Percentiles rank a stretch among this genome's conserved stretches.
Conservation (phyloP, 345 rosid genomes). For the Murraya koenigii region DNA sequence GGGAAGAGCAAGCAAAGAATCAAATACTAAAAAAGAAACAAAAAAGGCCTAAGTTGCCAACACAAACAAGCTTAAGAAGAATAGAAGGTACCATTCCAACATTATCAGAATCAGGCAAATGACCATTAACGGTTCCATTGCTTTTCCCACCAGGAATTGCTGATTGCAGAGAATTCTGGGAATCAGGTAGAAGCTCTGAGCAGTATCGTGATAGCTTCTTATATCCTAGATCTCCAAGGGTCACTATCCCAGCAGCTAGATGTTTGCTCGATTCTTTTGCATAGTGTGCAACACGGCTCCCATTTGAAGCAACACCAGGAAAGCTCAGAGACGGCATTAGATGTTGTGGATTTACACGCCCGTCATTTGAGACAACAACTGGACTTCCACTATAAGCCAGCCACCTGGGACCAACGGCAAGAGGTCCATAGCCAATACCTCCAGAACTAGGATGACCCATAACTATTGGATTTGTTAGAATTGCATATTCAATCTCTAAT, state of each 20-base stretch:
- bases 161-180: constrained; percentile 40
- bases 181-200: constrained; percentile 72
- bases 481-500: constrained; percentile 55
- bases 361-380: constrained; percentile 43
- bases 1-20: neutral
- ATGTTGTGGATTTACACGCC: constrained; percentile 64
- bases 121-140: constrained; percentile 51
- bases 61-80: constrained; percentile 14
- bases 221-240: constrained; percentile 82
- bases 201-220: constrained; percentile 66
- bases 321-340: constrained; percentile 50
- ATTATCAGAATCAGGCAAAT: constrained; percentile 58
- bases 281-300: constrained; percentile 62
- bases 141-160: constrained; percentile 55
- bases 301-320: constrained; percentile 48
- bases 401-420: constrained; percentile 96
- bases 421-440: constrained; percentile 85
- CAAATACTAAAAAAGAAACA: neutral
- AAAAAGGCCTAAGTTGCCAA: neutral
- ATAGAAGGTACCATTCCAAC: constrained; percentile 69
- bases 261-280: constrained; percentile 94
- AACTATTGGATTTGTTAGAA: constrained; percentile 63
- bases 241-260: constrained; percentile 82
- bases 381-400: constrained; percentile 88
- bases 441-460: constrained; percentile 45